phyloP scores from a whole-genome alignment of 345 rosid genomes.

The Gossypium turneri region DNA sequence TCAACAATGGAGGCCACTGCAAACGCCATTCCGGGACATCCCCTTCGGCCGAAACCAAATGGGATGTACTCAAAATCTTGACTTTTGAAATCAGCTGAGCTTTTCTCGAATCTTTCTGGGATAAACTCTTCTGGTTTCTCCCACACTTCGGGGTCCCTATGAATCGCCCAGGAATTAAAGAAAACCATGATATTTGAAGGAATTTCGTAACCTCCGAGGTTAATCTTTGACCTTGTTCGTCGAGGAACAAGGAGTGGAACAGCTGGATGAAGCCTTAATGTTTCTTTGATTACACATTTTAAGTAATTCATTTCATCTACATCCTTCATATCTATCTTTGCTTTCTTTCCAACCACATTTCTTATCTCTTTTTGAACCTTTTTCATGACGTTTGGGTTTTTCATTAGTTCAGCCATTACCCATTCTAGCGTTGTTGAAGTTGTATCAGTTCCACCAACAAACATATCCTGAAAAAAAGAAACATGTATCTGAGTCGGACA shows the following conservation, averaged over 20 bases:
- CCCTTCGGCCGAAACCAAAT: constrained; percentile 18
- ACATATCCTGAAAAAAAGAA: not conserved
- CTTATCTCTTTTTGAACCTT: not conserved
- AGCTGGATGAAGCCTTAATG: constrained; percentile 4
- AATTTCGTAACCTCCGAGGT: constrained; percentile 13
- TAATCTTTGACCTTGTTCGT: not conserved
- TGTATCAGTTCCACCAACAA: not conserved
- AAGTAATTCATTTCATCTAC: not conserved
- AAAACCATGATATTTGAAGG: not conserved
- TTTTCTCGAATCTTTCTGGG: not conserved
- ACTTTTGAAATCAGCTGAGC: not conserved
- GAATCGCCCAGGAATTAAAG: constrained; percentile 14
- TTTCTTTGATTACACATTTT: constrained; percentile 11
- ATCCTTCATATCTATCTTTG: not conserved
- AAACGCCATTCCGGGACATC: constrained; percentile 8
- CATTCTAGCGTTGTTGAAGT: not conserved
- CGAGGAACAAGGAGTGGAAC: not conserved
- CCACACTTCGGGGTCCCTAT: constrained; percentile 11
- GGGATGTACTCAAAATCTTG: constrained; percentile 16
- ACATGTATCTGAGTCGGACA: too few species aligned
- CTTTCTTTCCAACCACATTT: not conserved
- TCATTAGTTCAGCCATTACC: not conserved
- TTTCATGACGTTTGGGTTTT: not conserved
- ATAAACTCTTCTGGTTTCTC: constrained; percentile 7
- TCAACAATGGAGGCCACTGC: not conserved